Conservation (phyloP, 441 rosid genomes). For the Viola pubescens region DNA sequence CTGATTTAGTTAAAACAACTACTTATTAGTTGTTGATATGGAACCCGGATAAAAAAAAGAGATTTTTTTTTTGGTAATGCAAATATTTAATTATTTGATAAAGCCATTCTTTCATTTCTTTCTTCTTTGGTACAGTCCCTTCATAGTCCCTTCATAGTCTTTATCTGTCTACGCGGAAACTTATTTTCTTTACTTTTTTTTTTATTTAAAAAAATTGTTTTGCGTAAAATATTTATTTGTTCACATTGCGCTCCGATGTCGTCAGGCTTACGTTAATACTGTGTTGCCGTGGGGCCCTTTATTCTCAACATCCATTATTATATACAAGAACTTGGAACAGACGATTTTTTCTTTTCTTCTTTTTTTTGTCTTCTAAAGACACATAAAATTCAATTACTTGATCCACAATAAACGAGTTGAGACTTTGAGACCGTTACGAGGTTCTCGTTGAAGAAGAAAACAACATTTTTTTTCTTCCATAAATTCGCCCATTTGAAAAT, state of each 20-base stretch:
- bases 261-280: conserved; percentile 49
- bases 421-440: too few relatives aligned
- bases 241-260: conserved; percentile 44
- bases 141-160: conserved; percentile 20
- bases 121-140: conserved; percentile 21
- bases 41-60: too few relatives aligned
- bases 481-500: too few relatives aligned
- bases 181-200: conserved; percentile 13
- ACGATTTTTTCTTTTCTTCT: conserved; percentile 6
- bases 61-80: too few relatives aligned
- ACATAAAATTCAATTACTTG: background rate
- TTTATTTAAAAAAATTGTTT: background rate
- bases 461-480: too few relatives aligned
- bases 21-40: too few relatives aligned
- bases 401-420: too few relatives aligned
- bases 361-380: background rate
- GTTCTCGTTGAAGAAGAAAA: too few relatives aligned
- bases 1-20: too few relatives aligned
- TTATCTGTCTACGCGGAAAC: conserved; percentile 89
- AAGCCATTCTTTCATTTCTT: conserved; percentile 17
- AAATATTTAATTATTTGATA: background rate
- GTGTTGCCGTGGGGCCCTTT: conserved; percentile 20
- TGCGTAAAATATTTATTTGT: conserved; percentile 13
- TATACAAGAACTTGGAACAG: conserved; percentile 27
- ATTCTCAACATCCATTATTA: conserved; percentile 27